Percentiles rank a stretch among this genome's conserved stretches.
Conservation (phyloP, 768 basidiomycete species). For the Boletus tomentosulus region DNA sequence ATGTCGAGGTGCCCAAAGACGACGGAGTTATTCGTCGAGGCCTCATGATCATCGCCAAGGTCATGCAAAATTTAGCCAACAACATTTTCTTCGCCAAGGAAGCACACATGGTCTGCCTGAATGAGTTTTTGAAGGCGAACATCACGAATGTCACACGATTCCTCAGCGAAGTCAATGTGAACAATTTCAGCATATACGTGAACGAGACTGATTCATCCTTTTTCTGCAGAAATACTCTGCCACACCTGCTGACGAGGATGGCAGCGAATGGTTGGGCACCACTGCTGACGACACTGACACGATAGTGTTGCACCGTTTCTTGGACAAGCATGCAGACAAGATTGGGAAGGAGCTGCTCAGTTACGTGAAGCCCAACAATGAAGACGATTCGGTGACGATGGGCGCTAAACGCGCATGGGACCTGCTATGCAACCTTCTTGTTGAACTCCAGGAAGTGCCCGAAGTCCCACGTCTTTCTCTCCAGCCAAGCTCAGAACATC, state of each 20-base stretch:
- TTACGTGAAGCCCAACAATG: slow-evolving; percentile 53
- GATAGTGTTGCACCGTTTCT: slow-evolving; percentile 79
- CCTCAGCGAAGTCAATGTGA: slow-evolving; percentile 69
- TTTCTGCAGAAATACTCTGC: slow-evolving; percentile 39
- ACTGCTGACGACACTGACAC: slow-evolving; percentile 81
- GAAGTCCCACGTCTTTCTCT: slow-evolving; percentile 62
- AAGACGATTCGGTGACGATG: slow-evolving; percentile 50
- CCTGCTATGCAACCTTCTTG: slow-evolving; percentile 68
- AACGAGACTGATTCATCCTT: not conserved
- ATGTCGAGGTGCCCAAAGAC: slow-evolving; percentile 72
- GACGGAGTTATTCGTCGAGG: slow-evolving; percentile 64
- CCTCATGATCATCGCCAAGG: slow-evolving; percentile 83
- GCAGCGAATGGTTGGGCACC: slow-evolving; percentile 71
- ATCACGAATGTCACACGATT: slow-evolving; percentile 73
- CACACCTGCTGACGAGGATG: slow-evolving; percentile 51
- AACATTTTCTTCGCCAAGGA: slow-evolving; percentile 94
- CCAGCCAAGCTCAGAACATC: slow-evolving; percentile 47
- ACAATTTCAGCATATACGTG: slow-evolving; percentile 12
- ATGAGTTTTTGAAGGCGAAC: slow-evolving; percentile 67
- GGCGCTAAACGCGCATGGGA: slow-evolving; percentile 85
- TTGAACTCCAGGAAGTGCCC: slow-evolving; percentile 69
- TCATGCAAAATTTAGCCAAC: slow-evolving; percentile 91
- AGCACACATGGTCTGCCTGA: slow-evolving; percentile 76
- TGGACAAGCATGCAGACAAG: slow-evolving; percentile 81
- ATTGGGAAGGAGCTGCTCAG: slow-evolving; percentile 85